A percentile compares a stretch with the other conserved stretches of the same genome.
Conservation (phyloP, 148 eudicot species). For the Rhododendron kiyosumense region DNA sequence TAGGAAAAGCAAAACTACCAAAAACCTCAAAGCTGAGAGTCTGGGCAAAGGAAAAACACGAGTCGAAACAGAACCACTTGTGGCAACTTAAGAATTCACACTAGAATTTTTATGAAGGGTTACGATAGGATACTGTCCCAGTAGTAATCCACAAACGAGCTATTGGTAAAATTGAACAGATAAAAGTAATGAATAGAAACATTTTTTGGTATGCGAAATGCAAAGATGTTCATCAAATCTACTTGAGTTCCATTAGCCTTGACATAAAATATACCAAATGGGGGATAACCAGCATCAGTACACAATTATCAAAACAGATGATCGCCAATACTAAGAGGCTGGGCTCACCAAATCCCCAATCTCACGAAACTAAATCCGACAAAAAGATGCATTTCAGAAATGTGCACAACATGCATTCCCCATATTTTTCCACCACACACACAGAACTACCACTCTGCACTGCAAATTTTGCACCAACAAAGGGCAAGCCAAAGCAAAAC, state of each 20-base stretch:
- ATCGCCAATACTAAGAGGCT: background rate
- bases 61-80: background rate
- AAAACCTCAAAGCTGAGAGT: background rate
- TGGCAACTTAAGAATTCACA: background rate
- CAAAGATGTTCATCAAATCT: background rate
- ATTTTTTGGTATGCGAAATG: background rate
- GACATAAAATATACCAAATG: background rate
- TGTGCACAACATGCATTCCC: background rate
- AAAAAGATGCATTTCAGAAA: background rate
- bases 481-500: background rate
- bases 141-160: background rate
- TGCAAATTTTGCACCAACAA: background rate
- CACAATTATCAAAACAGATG: background rate
- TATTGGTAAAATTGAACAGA: background rate
- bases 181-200: background rate
- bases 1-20: background rate
- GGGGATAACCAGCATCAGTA: background rate
- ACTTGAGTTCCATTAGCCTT: background rate
- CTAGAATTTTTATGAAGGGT: background rate
- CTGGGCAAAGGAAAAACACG: background rate
- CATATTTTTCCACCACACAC: background rate
- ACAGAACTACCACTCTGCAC: background rate
- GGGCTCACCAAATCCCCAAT: background rate
- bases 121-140: background rate
- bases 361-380: background rate